Base-by-base conservation (phyloP, 2,329 filamentous ascomycete genomes). In the Cryphonectria carpinicola region DNA sequence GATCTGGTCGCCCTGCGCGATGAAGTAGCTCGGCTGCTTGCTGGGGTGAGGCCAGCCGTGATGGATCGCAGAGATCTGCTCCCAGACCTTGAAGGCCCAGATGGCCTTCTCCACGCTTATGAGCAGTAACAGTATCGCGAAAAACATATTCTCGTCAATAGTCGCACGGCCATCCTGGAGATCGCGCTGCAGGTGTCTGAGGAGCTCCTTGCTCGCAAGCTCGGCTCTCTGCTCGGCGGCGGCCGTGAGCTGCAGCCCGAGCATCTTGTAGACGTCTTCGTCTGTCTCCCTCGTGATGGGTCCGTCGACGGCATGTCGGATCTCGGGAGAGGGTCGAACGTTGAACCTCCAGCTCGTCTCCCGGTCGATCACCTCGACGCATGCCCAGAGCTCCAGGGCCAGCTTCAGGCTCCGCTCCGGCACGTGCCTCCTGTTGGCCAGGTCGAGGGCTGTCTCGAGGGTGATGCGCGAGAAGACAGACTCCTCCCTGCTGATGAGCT, bases 21-120 rank as follows among this genome's bases (percentile, higher is more conserved):
- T 87, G 75, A 88, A 91, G 66, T 82, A 82, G 65, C 82, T 80
- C 0, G 89, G 89, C 10, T 86, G 85, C 71, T 84, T 84, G 76
- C 89, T 65, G 3, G 63, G 87, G 3, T 91, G 81, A 4, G 89
- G 89, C 89, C 89, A 91, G 60, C 85, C 84, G 0, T 84, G 84
- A 2, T 86, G 84, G 37, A 90, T 83, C 61, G 65, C 65, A 46
- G 70, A 32, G 41, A 88, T 85, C 76, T 90, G 87, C 74, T 90
- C 88, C 88, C 89, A 92, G 1, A 87, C 88, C 73, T 90, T 90
- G 80, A 91, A 91, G 0, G 88, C 86, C 89, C 89, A 92, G 0
- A 89, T 91, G 0, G 88, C 89, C 80, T 91, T 91, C 76, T 92
- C 89, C 19, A 91, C 83, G 74, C 88, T 90, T 76, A 90, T 90